Evolutionary conservation across 148 eudicot genomes (phyloP), one percentile per base, ranked within the genome.

Genomic region (Vaccinium vitisidaea): DNA sequence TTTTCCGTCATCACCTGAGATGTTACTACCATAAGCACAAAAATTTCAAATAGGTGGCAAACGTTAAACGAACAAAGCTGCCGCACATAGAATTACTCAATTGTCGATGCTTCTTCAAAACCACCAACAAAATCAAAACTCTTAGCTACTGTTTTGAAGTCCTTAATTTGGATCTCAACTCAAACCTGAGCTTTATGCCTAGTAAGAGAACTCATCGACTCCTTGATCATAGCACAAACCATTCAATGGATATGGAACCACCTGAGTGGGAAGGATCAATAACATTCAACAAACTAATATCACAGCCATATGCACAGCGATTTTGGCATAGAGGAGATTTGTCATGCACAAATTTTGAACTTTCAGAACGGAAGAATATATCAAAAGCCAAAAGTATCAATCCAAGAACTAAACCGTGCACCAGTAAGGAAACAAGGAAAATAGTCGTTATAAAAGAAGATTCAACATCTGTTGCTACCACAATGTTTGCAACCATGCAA

Each of bases 401-500:
- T 14, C 65, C 53, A 55, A 55, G 39, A 43, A 39, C 18, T 36
- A 77, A 16, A 39, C 77, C 21, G 23, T 30, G 39, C n/a, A 54
- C 54, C 39, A 73, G 73, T 53, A 56, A 30, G 53, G 11, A 50
- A 50, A 73, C 56, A 65, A 76, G 84, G 46, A 78, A 82, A 39
- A 69, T 15, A 10, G 69, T 8, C 61, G 23, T 56, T 48, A 82
- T 74, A 50, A 8, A 61, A 56, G 23, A 61, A 52, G 39, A 82
- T 69, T 36, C 58, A 76, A 65, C 50, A 19, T 77, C n/a, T 54
- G 75, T 75, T 85, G 87, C 76, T 56, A 54, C 43, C 46, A 75
- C 49, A 73, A 80, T 74, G 43, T 80, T 61, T 80, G 87, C 87
- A 85, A 75, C 63, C 74, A 73, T 13, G 65, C 23, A 56, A 85